A percentile compares a stretch with the other conserved stretches of the same genome.
phyloP scores from a whole-genome alignment of 495 filamentous ascomycete species.

The Lophiotrema nucula region DNA sequence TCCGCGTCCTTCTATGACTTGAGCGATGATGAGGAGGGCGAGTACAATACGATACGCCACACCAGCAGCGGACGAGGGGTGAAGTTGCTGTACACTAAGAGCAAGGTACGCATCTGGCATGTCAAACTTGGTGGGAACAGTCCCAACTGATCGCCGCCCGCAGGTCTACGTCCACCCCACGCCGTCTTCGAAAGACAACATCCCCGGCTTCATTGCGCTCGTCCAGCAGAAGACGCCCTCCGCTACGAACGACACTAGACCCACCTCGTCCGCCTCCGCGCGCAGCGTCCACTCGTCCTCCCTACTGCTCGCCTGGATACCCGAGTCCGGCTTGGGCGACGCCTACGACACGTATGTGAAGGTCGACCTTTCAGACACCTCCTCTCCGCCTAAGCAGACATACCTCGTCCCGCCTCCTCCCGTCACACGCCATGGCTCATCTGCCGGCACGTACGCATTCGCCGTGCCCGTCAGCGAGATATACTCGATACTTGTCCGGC shows the following conservation, averaged over 20 bases:
- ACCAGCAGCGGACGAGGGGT: slow-evolving; percentile 76
- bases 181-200: slow-evolving; percentile 90
- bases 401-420: slow-evolving; percentile 92
- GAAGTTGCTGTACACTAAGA: slow-evolving; percentile 94
- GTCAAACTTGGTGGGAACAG: not conserved
- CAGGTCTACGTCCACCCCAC: slow-evolving; percentile 98
- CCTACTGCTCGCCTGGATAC: slow-evolving; percentile 87
- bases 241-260: slow-evolving; percentile 41
- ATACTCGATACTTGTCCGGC: slow-evolving; percentile 84
- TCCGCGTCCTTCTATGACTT: slow-evolving; percentile 92
- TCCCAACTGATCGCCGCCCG: not conserved
- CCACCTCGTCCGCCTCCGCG: slow-evolving; percentile 53
- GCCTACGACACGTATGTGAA: slow-evolving; percentile 88
- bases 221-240: slow-evolving; percentile 77
- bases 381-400: slow-evolving; percentile 76
- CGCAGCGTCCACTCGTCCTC: slow-evolving; percentile 54
- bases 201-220: slow-evolving; percentile 91
- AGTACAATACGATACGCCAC: slow-evolving; percentile 93
- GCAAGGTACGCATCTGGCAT: slow-evolving; percentile 63
- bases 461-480: slow-evolving; percentile 87
- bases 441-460: slow-evolving; percentile 84
- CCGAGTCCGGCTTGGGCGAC: slow-evolving; percentile 84
- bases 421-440: slow-evolving; percentile 65
- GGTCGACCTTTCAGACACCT: slow-evolving; percentile 81
- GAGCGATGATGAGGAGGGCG: slow-evolving; percentile 93